These are phyloP conservation scores for Xerocomellus chrysenteron DNA, from an alignment of 768 basidiomycete genomes.

Conservation along the genomic window DNA sequence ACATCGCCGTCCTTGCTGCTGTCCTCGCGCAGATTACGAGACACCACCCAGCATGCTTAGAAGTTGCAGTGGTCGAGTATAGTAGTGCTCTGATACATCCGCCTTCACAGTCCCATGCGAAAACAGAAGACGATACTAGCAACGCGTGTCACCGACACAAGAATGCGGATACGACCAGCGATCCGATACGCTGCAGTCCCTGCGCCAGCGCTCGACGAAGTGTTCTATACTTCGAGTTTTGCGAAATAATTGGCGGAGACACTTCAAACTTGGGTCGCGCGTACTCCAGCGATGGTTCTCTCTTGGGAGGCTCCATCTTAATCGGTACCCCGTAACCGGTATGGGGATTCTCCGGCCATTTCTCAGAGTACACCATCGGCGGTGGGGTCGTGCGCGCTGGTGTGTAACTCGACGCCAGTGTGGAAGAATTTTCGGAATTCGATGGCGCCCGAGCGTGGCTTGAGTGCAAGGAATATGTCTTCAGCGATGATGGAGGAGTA, in stretches of 20 bases:
- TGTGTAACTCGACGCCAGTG: constrained; percentile 25
- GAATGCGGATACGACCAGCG: constrained; percentile 30
- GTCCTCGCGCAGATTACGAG: constrained; percentile 13
- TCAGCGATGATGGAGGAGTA: constrained; percentile 29
- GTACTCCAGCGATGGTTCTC: constrained; percentile 24
- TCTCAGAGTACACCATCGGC: constrained; percentile 31
- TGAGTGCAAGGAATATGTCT: constrained; percentile 12
- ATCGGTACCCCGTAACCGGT: constrained; percentile 22
- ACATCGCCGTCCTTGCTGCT: constrained; percentile 9
- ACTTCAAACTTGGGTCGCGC: constrained; percentile 21
- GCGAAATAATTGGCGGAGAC: constrained; percentile 19
- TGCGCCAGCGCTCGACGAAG: constrained; percentile 26
- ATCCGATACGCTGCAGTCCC: constrained; percentile 27
- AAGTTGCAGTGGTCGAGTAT: constrained; percentile 18
- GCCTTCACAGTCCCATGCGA: constrained; percentile 26
- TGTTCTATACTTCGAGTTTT: constrained; percentile 22
- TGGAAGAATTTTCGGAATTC: constrained; percentile 25
- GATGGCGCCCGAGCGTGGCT: constrained; percentile 20
- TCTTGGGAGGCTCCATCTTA: constrained; percentile 23
- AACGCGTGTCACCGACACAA: constrained; percentile 29
- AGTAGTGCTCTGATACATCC: constrained; percentile 23
- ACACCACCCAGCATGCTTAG: constrained; percentile 4
- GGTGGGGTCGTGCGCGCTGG: constrained; percentile 32
- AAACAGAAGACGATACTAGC: constrained; percentile 9
- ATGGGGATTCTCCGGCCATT: constrained; percentile 28